Conservation (phyloP, 192 early-diverging fungal species). For the Funneliformis mosseae region DNA sequence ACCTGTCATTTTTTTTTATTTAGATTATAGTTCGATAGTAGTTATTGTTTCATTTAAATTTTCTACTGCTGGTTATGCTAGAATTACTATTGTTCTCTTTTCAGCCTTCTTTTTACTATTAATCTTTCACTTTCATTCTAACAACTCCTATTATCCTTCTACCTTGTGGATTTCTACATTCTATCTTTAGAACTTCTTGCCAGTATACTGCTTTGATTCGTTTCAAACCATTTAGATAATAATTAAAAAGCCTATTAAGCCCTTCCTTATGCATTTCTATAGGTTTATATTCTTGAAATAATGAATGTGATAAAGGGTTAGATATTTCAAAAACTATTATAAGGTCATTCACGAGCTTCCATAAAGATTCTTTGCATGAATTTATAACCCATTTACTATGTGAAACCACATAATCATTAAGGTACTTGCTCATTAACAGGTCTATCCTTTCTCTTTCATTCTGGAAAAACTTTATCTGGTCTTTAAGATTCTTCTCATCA, state of each 20-base stretch:
- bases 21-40: no score
- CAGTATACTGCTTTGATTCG: neutral
- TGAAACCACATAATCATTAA: neutral
- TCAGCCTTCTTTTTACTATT: no score
- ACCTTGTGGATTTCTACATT: no score
- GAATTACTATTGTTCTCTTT: no score
- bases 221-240: neutral
- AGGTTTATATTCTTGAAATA: neutral
- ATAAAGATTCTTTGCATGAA: slow-evolving; percentile 5
- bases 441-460: neutral
- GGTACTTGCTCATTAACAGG: neutral
- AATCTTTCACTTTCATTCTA: no score
- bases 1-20: no score
- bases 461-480: no score
- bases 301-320: no score
- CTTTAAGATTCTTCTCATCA: no score
- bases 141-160: no score
- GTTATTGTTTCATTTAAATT: no score
- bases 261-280: neutral
- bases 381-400: neutral
- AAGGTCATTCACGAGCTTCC: neutral
- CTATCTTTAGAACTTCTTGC: neutral
- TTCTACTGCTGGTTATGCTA: no score
- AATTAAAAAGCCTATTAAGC: neutral
- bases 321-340: neutral